Evolutionary conservation across 2,329 filamentous ascomycete genomes (phyloP).

Genomic region (Aspergillus novofumigatus): DNA sequence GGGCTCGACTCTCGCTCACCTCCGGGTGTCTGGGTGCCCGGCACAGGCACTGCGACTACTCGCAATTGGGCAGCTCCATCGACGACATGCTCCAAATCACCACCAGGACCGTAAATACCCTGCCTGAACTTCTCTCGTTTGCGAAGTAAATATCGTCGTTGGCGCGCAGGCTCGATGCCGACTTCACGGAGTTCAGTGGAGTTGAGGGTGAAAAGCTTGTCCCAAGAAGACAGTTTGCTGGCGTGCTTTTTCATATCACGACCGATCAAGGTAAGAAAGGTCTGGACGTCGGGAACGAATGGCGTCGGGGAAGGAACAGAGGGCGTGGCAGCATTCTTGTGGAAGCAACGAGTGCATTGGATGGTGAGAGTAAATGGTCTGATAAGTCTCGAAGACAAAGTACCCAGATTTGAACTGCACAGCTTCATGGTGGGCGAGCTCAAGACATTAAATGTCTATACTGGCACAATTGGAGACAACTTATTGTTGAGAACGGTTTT

Average conservation of each 20-base stretch:
- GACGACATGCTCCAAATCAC: conserved; percentile 72
- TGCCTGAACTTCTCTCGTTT: conserved; percentile 83
- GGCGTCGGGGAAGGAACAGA: conserved; percentile 68
- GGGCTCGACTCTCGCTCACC: conserved; percentile 19
- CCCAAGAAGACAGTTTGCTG: conserved; percentile 85
- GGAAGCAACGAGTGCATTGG: conserved; percentile 39
- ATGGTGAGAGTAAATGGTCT: conserved; percentile 21
- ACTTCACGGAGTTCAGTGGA: conserved; percentile 74
- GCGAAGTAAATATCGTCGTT: conserved; percentile 75
- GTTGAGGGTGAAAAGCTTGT: conserved; percentile 77
- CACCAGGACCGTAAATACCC: conserved; percentile 74
- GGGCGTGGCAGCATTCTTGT: conserved; percentile 40
- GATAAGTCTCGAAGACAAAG: conserved; percentile 23
- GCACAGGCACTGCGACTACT: conserved; percentile 52
- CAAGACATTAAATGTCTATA: neutral
- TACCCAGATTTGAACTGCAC: conserved; percentile 24
- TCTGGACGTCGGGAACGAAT: conserved; percentile 77
- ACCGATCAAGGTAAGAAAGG: conserved; percentile 88
- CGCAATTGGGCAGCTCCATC: conserved; percentile 56
- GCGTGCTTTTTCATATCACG: conserved; percentile 78
- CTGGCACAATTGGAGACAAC: neutral
- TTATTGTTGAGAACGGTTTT: neutral
- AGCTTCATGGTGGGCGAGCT: conserved; percentile 24
- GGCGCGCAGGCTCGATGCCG: conserved; percentile 80
- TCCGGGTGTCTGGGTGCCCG: conserved; percentile 26